Percentiles rank a stretch among this genome's conserved stretches.
Conservation (phyloP, 106 monocot species). For the Vanilla planifolia region DNA sequence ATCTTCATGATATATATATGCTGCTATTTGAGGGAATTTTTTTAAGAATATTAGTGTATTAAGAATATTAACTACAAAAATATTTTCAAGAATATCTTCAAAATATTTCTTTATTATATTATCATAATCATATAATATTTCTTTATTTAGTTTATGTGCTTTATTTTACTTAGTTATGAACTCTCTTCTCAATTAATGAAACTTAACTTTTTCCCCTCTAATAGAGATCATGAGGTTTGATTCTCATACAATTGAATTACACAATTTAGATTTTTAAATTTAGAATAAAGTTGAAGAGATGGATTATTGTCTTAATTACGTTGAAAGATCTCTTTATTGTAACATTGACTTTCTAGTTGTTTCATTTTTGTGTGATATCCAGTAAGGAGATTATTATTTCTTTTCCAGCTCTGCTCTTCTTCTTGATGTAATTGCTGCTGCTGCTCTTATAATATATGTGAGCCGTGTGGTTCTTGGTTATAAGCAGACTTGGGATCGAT, state of each 20-base stretch:
- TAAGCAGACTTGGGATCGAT: slow-evolving; percentile 93
- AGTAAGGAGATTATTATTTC: slow-evolving; percentile 3
- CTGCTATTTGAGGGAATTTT: too few relatives aligned
- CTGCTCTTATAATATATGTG: slow-evolving; percentile 71
- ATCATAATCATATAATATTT: too few relatives aligned
- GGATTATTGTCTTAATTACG: not conserved
- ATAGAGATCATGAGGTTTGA: not conserved
- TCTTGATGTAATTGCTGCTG: slow-evolving; percentile 74
- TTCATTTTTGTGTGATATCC: not conserved
- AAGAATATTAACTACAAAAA: too few relatives aligned
- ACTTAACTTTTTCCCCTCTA: too few relatives aligned
- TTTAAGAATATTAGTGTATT: too few relatives aligned
- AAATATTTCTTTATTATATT: too few relatives aligned
- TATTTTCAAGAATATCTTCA: too few relatives aligned
- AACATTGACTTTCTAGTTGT: not conserved
- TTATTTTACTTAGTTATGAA: too few relatives aligned
- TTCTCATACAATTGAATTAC: not conserved
- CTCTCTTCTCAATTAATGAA: too few relatives aligned
- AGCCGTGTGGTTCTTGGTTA: slow-evolving; percentile 74
- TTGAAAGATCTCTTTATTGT: not conserved
- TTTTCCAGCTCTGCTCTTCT: slow-evolving; percentile 76
- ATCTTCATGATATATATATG: too few relatives aligned
- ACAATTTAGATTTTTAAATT: not conserved
- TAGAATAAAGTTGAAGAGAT: not conserved
- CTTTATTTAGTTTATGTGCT: too few relatives aligned